phyloP scores from a whole-genome alignment of 176 grass and related monocot genomes.

The Oryza officinalis region DNA sequence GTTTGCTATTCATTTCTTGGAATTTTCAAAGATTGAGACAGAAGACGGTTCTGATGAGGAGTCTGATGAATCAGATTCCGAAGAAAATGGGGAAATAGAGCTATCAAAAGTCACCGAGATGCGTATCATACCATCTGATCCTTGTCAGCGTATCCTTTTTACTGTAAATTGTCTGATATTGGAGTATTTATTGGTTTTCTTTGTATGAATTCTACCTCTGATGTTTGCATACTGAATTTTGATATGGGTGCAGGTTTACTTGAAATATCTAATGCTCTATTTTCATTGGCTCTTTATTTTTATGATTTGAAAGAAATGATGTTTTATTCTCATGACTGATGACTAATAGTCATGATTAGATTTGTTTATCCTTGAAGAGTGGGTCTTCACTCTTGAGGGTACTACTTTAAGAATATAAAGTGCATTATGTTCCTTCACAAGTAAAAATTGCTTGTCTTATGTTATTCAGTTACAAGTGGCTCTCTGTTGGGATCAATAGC shows the following conservation, averaged over 20 bases:
- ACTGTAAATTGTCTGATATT: background rate
- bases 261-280: background rate
- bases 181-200: background rate
- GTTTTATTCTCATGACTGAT: background rate
- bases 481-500: too few relatives aligned
- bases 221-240: background rate
- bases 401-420: background rate
- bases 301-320: too few relatives aligned
- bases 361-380: background rate
- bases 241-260: background rate
- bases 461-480: too few relatives aligned
- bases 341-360: background rate
- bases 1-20: background rate
- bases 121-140: constrained; percentile 74
- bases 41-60: constrained; percentile 45
- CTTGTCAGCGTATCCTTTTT: constrained; percentile 66
- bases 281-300: background rate
- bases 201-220: background rate
- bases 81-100: constrained; percentile 46
- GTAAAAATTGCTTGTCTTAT: background rate
- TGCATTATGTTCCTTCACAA: background rate
- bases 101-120: constrained; percentile 72
- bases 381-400: background rate
- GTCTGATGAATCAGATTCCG: constrained; percentile 53
- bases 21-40: constrained; percentile 58